phyloP scores from a whole-genome alignment of 306 rosid species.

The Quercus engelmannii region DNA sequence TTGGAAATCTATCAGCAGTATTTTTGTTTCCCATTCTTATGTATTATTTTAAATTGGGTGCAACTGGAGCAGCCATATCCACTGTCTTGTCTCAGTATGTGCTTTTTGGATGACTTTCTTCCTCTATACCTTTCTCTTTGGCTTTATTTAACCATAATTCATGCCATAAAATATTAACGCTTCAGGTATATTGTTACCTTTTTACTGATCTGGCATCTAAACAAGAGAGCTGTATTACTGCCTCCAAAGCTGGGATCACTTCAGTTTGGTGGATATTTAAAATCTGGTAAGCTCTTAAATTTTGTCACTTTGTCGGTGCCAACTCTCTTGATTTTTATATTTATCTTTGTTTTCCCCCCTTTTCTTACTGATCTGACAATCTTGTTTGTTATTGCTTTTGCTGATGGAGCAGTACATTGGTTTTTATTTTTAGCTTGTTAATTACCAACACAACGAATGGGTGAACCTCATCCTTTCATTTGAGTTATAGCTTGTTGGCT shows the following conservation, averaged over 20 bases:
- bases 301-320: background rate
- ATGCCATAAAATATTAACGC: conserved; percentile 13
- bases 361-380: background rate
- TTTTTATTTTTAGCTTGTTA: background rate
- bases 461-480: too few species aligned
- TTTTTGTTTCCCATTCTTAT: conserved; percentile 77
- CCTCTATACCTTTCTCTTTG: conserved; percentile 18
- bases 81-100: conserved; percentile 93
- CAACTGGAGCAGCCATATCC: conserved; percentile 87
- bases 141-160: conserved; percentile 13
- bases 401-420: background rate
- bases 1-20: conserved; percentile 76
- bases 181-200: conserved; percentile 76
- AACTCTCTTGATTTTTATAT: background rate
- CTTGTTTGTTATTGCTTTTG: background rate
- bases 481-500: too few species aligned
- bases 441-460: too few species aligned
- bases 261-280: conserved; percentile 83
- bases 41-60: conserved; percentile 73
- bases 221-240: conserved; percentile 63
- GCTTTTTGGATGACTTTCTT: conserved; percentile 19
- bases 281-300: conserved; percentile 56
- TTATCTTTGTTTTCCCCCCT: background rate
- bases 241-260: conserved; percentile 83
- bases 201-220: conserved; percentile 78